These are phyloP conservation scores for Fermentozyma sake DNA, from an alignment of 1,139 yeast species.

Conservation along the genomic window DNA sequence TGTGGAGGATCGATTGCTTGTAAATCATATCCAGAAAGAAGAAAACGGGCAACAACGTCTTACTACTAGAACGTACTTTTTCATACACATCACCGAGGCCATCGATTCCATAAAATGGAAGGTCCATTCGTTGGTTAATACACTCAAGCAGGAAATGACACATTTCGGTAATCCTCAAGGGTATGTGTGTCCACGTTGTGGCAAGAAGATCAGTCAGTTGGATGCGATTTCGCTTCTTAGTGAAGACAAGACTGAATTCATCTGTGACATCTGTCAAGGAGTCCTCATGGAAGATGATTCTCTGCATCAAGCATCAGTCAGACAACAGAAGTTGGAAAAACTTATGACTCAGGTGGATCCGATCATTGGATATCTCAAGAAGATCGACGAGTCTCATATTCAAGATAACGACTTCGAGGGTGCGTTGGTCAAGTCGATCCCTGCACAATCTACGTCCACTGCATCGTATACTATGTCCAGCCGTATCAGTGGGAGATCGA, in stretches of 20 bases:
- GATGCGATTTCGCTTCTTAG: slow-evolving; percentile 83
- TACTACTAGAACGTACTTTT: slow-evolving; percentile 73
- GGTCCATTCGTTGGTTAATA: slow-evolving; percentile 78
- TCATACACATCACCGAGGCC: slow-evolving; percentile 86
- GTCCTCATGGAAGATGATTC: slow-evolving; percentile 83
- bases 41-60: slow-evolving; percentile 68
- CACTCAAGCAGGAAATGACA: slow-evolving; percentile 73
- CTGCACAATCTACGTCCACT: slow-evolving; percentile 69
- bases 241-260: slow-evolving; percentile 73
- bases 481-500: slow-evolving; percentile 22
- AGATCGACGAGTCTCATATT: slow-evolving; percentile 78
- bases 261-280: slow-evolving; percentile 82
- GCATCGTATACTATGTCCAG: slow-evolving; percentile 55
- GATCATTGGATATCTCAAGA: slow-evolving; percentile 73
- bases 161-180: slow-evolving; percentile 91
- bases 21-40: slow-evolving; percentile 73
- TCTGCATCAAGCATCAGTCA: slow-evolving; percentile 72
- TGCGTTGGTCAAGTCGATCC: slow-evolving; percentile 73
- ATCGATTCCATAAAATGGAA: slow-evolving; percentile 97
- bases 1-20: slow-evolving; percentile 74
- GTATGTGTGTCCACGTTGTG: slow-evolving; percentile 84
- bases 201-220: slow-evolving; percentile 72
- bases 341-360: slow-evolving; percentile 91
- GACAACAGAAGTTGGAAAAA: slow-evolving; percentile 77
- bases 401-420: slow-evolving; percentile 87